phyloP scores from a whole-genome alignment of 805 yeast species.

The Candida koratica region DNA sequence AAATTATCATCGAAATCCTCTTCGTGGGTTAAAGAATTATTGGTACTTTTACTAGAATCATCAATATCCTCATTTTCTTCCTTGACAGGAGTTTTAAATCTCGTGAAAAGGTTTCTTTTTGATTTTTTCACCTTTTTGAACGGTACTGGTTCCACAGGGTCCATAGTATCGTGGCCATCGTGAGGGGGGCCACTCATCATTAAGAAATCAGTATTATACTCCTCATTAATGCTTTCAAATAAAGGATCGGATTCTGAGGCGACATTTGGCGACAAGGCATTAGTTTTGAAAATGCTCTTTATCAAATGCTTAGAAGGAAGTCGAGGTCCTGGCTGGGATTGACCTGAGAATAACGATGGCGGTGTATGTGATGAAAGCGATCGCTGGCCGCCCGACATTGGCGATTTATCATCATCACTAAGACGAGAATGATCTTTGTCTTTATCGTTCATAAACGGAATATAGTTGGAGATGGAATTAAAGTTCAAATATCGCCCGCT shows the following conservation, averaged over 20 bases:
- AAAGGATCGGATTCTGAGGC: not conserved
- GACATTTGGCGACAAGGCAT: constrained; percentile 1
- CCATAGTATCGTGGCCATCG: constrained; percentile 22
- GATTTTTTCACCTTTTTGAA: constrained; percentile 28
- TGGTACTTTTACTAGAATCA: constrained; percentile 13
- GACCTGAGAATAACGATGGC: constrained; percentile 6
- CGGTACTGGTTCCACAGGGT: constrained; percentile 14
- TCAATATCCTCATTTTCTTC: constrained; percentile 5
- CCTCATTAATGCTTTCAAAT: constrained; percentile 3
- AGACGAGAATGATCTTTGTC: constrained; percentile 12
- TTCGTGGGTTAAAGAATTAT: constrained; percentile 10
- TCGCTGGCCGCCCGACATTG: constrained; percentile 15
- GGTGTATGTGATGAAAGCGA: constrained; percentile 6
- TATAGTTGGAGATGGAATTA: constrained; percentile 35
- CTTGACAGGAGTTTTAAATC: constrained; percentile 30
- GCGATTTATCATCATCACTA: constrained; percentile 16
- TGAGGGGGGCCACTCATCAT: constrained; percentile 20
- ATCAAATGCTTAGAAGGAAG: constrained; percentile 31
- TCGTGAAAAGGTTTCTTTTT: constrained; percentile 34
- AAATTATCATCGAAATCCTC: constrained; percentile 7
- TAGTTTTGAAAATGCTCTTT: constrained; percentile 28
- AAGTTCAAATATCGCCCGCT: constrained; percentile 30
- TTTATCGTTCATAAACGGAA: constrained; percentile 40
- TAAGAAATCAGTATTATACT: constrained; percentile 16
- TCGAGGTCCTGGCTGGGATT: constrained; percentile 16